A percentile compares a stretch with the other conserved stretches of the same genome.
Conservation (phyloP, 129 eudicot species). For the Oenanthe sinensis region DNA sequence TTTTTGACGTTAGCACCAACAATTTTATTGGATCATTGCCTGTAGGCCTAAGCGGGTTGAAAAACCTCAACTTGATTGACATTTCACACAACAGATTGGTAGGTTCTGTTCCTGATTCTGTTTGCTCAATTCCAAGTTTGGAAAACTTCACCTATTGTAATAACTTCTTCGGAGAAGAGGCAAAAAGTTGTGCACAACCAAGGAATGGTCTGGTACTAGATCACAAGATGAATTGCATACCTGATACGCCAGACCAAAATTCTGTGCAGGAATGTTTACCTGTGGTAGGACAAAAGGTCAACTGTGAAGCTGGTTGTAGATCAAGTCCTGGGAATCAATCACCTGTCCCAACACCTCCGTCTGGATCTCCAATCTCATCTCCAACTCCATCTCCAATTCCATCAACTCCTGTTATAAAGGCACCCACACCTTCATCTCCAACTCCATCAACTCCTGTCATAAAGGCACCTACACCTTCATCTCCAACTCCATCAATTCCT, state of each 20-base stretch:
- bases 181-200: constrained; percentile 21
- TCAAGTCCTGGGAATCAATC: background rate
- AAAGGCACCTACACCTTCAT: constrained; percentile 2
- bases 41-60: constrained; percentile 20
- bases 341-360: constrained; percentile 1
- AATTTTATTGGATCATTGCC: constrained; percentile 52
- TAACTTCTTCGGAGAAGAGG: constrained; percentile 45
- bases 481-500: background rate
- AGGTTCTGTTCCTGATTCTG: constrained; percentile 28
- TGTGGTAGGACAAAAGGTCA: constrained; percentile 25
- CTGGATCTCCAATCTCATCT: background rate
- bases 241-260: constrained; percentile 28
- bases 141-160: constrained; percentile 25
- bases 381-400: background rate
- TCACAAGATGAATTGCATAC: constrained; percentile 39
- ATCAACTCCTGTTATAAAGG: background rate
- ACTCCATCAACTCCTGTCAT: background rate
- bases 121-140: constrained; percentile 46
- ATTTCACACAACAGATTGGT: constrained; percentile 38
- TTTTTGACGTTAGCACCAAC: constrained; percentile 50
- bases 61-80: constrained; percentile 29
- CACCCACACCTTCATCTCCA: background rate
- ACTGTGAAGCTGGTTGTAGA: constrained; percentile 39
- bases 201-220: constrained; percentile 13
- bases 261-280: constrained; percentile 23